Conservation (phyloP, 495 filamentous ascomycete genomes). For the Aspergillus carlsbadensis region DNA sequence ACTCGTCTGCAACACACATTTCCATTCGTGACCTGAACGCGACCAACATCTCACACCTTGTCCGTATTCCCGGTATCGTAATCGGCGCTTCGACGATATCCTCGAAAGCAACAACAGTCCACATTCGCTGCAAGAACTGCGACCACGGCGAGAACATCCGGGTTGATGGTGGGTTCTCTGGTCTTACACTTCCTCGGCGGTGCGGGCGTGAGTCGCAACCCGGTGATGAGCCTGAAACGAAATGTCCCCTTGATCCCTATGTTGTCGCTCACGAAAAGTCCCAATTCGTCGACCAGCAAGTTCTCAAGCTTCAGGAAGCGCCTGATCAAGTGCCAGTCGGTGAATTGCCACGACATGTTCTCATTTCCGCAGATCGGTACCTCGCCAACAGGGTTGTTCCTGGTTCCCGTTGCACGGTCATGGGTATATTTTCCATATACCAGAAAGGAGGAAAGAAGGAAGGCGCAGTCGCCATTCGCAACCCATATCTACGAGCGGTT, state of each 20-base stretch:
- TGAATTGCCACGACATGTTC: conserved; percentile 90
- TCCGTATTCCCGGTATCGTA: conserved; percentile 94
- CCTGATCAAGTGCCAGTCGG: conserved; percentile 98
- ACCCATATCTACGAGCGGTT: conserved; percentile 92
- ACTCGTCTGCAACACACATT: conserved; percentile 84
- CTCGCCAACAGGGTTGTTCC: conserved; percentile 95
- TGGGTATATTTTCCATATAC: conserved; percentile 98
- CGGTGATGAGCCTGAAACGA: conserved; percentile 58
- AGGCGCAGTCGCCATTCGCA: conserved; percentile 88
- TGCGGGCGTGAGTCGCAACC: conserved; percentile 63
- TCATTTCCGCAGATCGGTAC: conserved; percentile 93
- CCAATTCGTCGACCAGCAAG: conserved; percentile 95
- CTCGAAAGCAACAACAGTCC: conserved; percentile 85
- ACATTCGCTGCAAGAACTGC: conserved; percentile 89
- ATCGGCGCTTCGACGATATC: conserved; percentile 96
- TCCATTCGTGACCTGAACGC: conserved; percentile 95
- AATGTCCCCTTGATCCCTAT: conserved; percentile 93
- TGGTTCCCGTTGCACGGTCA: conserved; percentile 89
- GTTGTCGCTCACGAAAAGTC: conserved; percentile 93
- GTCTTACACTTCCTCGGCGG: conserved; percentile 74
- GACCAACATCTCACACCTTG: conserved; percentile 88
- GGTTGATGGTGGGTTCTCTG: conserved; percentile 81
- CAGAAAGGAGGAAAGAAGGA: conserved; percentile 82
- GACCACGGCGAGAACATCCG: conserved; percentile 66
- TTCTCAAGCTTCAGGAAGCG: conserved; percentile 97